Evolutionary conservation across 352 stramenopile species (phyloP), one percentile per base, ranked within the genome.

Genomic region (Aphanomyces cochlioides): DNA sequence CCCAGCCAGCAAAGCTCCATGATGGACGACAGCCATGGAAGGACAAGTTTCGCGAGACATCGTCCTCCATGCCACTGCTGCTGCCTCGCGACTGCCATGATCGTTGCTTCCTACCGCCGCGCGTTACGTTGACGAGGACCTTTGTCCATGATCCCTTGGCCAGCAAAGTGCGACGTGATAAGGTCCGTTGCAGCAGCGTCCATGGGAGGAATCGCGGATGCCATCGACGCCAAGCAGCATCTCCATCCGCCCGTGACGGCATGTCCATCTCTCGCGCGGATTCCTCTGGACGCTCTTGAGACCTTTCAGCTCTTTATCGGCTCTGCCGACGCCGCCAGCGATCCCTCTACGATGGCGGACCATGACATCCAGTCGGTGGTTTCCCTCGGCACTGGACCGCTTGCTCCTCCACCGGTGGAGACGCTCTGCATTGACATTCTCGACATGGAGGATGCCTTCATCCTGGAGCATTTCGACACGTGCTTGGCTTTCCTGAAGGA

Each of bases 391-490:
- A 91, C 85, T 6, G 81, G 79, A 6, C 74, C 80, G 47, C 74
- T 93, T 28, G 69, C 81, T 43, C 54, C 21, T 19, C 58, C 87
- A 73, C 48, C 47, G 58, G 82, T 74, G 63, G 69, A 78, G 41
- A 75, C 85, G 34, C 73, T 87, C 54, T 48, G 77, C 12, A 75
- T 93, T 34, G 83, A 88, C 60, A 81, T 93, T 36, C 56, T 93
- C 28, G 85, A 93, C 58, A 85, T 91, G 82, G 83, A 93, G 57
- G 77, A 91, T 47, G 77, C 90, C 68, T 72, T 91, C 15, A 63
- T 93, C 19, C 61, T 93, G n/a, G 67, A 74, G 19, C 78, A 91
- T 63, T 85, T 93, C n/a, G 54, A 77, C 3, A 59, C 77, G 43
- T 90, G 85, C 64, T 75, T 85, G 36, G 65, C 54, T 6, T 87